A percentile compares a stretch with the other conserved stretches of the same genome.
Evolutionary conservation across 768 basidiomycete species (phyloP).

Genomic region (Sarcomyxa edulis): DNA sequence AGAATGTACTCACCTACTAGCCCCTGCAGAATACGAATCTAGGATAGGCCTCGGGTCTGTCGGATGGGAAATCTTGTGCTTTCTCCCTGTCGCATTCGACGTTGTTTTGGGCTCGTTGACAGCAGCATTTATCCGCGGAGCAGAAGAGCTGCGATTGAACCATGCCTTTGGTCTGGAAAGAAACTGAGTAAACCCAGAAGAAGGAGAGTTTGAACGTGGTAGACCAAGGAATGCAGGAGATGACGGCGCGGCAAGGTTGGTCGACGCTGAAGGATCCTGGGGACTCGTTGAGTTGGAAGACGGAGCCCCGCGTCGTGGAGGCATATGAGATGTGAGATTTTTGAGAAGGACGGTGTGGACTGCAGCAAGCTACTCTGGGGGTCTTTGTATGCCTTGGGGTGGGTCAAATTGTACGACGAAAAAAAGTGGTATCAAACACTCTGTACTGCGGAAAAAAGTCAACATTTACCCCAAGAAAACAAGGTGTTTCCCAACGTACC

Average conservation of each 20-base stretch:
- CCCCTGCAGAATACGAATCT: conserved; percentile 30
- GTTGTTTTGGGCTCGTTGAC: conserved; percentile 45
- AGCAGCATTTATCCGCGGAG: conserved; percentile 36
- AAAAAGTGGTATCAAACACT: too few species aligned
- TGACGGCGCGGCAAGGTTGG: conserved; percentile 19
- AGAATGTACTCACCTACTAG: conserved; percentile 44
- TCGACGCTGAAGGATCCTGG: conserved; percentile 20
- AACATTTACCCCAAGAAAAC: too few species aligned
- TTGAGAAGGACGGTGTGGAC: too few species aligned
- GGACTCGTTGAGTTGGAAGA: conserved; percentile 34
- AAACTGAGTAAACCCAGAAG: conserved; percentile 57
- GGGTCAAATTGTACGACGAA: too few species aligned
- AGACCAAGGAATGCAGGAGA: conserved; percentile 31
- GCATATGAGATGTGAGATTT: too few species aligned
- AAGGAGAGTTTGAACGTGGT: conserved; percentile 62
- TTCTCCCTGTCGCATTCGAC: conserved; percentile 34
- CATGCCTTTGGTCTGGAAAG: conserved; percentile 67
- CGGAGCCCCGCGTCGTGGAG: conserved; percentile 41
- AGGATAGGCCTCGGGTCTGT: conserved; percentile 75
- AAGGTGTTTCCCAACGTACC: too few species aligned
- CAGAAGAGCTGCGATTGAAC: conserved; percentile 60
- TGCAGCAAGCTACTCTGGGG: too few species aligned
- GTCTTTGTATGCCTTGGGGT: too few species aligned
- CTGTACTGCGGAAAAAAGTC: too few species aligned
- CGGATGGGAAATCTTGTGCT: conserved; percentile 80